Evolutionary conservation across 768 basidiomycete genomes (phyloP).

Genomic region (Phylloporus sp.): DNA sequence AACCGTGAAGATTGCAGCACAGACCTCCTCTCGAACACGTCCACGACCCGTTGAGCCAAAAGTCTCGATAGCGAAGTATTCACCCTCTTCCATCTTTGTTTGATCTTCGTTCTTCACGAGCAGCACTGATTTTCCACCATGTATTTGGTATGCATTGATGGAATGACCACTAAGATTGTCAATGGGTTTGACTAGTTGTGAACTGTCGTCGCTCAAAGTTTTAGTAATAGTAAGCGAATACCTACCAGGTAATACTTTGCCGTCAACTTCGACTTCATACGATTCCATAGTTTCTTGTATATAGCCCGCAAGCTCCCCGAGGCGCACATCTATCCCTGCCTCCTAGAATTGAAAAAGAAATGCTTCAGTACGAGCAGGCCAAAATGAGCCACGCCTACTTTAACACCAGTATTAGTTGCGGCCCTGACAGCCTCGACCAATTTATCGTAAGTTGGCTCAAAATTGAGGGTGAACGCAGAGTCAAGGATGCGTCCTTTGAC

Average conservation of each 20-base stretch:
- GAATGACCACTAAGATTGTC: constrained; percentile 93
- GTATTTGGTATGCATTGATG: constrained; percentile 86
- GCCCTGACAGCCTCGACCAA: constrained; percentile 89
- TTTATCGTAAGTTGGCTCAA: constrained; percentile 86
- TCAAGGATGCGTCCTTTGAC: constrained; percentile 94
- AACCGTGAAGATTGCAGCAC: constrained; percentile 13
- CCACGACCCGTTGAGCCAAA: constrained; percentile 97
- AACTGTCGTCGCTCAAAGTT: neutral
- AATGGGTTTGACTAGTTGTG: constrained; percentile 80
- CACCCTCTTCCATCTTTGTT: constrained; percentile 98
- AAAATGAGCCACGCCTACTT: constrained; percentile 43
- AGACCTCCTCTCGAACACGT: constrained; percentile 75
- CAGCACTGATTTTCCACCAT: constrained; percentile 89
- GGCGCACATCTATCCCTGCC: constrained; percentile 92
- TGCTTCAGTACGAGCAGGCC: constrained; percentile 4
- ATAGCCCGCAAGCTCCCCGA: constrained; percentile 86
- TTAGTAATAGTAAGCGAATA: neutral
- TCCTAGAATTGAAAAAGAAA: constrained; percentile 49
- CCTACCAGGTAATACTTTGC: constrained; percentile 76
- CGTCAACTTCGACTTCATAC: constrained; percentile 92
- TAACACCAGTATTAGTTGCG: constrained; percentile 89
- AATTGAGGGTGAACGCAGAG: constrained; percentile 92
- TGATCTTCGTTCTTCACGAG: constrained; percentile 87
- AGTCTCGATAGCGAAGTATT: constrained; percentile 98
- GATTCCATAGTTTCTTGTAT: constrained; percentile 99